These are phyloP conservation scores for Verticillium longisporum DNA, from an alignment of 2,329 filamentous ascomycete genomes.

Conservation along the genomic window DNA sequence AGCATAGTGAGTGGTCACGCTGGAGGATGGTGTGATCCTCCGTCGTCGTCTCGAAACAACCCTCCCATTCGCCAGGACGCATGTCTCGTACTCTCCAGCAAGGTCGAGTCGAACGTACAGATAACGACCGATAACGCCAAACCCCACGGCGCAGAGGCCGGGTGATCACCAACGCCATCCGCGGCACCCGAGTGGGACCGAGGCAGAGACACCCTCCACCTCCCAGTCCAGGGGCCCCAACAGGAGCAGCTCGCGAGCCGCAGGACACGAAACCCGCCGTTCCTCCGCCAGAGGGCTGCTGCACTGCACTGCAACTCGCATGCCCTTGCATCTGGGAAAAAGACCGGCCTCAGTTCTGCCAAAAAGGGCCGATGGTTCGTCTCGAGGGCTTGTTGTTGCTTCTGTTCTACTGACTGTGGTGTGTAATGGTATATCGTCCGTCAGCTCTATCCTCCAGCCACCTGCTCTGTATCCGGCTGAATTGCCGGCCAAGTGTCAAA, in stretches of 20 bases:
- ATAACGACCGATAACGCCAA: not conserved
- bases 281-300: not conserved
- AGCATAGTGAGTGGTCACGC: not conserved
- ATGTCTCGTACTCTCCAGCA: not conserved
- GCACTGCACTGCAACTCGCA: not conserved
- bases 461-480: not conserved
- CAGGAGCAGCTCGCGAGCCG: not conserved
- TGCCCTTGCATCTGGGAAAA: not conserved
- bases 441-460: too few relatives aligned
- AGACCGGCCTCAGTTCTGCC: not conserved
- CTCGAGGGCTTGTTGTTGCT: not conserved
- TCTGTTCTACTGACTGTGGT: too few relatives aligned
- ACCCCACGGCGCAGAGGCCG: not conserved
- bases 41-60: not conserved
- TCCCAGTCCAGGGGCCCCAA: too few relatives aligned
- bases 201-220: not conserved
- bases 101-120: not conserved
- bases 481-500: not conserved
- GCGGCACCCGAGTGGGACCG: not conserved
- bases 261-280: not conserved
- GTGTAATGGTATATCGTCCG: too few relatives aligned
- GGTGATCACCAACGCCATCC: not conserved
- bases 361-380: not conserved
- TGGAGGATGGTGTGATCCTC: not conserved
- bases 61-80: not conserved